Evolutionary conservation across 495 filamentous ascomycete species (phyloP).

Genomic region (Penicillium tannophilum): DNA sequence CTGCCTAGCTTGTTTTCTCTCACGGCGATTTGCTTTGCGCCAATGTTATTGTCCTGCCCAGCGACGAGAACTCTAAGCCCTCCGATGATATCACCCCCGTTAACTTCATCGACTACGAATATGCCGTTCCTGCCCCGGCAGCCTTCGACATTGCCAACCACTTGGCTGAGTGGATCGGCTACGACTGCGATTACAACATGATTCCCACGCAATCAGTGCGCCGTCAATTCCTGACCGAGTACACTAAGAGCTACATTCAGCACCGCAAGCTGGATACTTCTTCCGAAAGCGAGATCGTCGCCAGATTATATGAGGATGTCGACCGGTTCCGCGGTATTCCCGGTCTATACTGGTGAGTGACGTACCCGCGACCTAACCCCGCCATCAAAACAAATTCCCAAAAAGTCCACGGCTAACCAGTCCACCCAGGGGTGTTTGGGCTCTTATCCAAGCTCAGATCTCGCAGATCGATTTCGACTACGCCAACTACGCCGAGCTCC

Average conservation of each 20-base stretch:
- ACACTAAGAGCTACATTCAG: slow-evolving; percentile 59
- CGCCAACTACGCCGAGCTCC: slow-evolving; percentile 81
- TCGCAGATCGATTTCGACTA: slow-evolving; percentile 98
- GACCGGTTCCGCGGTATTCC: slow-evolving; percentile 88
- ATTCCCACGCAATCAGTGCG: slow-evolving; percentile 80
- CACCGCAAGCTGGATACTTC: slow-evolving; percentile 40
- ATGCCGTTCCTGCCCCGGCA: slow-evolving; percentile 88
- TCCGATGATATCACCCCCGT: slow-evolving; percentile 54
- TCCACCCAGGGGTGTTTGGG: slow-evolving; percentile 82
- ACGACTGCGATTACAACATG: slow-evolving; percentile 86
- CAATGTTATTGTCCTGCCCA: slow-evolving; percentile 87
- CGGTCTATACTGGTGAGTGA: slow-evolving; percentile 72
- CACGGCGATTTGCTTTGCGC: slow-evolving; percentile 95
- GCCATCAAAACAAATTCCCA: neutral
- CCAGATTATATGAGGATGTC: slow-evolving; percentile 72
- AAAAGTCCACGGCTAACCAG: slow-evolving; percentile 13
- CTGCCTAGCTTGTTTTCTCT: slow-evolving; percentile 77
- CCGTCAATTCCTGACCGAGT: slow-evolving; percentile 79
- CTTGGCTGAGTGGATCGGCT: slow-evolving; percentile 97
- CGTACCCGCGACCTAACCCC: neutral
- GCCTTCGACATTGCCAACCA: slow-evolving; percentile 99
- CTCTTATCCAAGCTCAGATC: slow-evolving; percentile 92
- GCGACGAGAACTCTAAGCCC: slow-evolving; percentile 26
- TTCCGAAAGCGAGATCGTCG: slow-evolving; percentile 62
- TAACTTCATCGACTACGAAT: slow-evolving; percentile 98